Conservation (phyloP, 2,329 filamentous ascomycete species). For the Lasiodiplodia gonubiensis region DNA sequence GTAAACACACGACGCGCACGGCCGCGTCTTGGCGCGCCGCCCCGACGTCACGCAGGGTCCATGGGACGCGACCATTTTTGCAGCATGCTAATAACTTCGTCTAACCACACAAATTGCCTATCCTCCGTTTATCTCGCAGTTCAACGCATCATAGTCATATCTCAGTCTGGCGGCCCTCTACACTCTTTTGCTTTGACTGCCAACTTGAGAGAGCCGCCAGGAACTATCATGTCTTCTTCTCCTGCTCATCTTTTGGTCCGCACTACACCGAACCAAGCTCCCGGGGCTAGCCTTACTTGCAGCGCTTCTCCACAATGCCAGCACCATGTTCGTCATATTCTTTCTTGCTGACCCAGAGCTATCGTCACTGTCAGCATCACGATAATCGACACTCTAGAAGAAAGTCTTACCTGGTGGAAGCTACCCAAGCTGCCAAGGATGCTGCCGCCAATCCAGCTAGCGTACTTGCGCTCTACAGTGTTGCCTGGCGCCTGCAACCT, state of each 20-base stretch:
- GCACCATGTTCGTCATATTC: slow-evolving; percentile 96
- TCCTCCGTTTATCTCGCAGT: background rate
- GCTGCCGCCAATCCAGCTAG: slow-evolving; percentile 94
- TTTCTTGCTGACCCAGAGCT: slow-evolving; percentile 96
- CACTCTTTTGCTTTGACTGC: background rate
- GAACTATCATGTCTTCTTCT: background rate
- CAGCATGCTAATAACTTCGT: background rate
- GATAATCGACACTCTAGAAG: background rate
- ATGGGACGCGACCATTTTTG: background rate
- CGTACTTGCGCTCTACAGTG: slow-evolving; percentile 87
- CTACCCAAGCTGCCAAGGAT: slow-evolving; percentile 94
- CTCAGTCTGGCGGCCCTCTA: background rate
- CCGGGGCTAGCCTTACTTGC: slow-evolving; percentile 60
- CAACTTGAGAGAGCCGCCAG: background rate
- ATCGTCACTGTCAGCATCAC: background rate
- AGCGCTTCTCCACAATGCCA: slow-evolving; percentile 92
- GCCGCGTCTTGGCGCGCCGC: slow-evolving; percentile 22
- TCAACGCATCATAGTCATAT: too few species aligned
- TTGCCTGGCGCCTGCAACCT: slow-evolving; percentile 87
- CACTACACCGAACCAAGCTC: background rate
- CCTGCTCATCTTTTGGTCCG: too few species aligned
- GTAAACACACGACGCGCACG: slow-evolving; percentile 14
- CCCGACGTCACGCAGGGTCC: background rate
- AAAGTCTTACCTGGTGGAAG: slow-evolving; percentile 73
- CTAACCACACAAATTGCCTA: background rate